Base-by-base conservation (phyloP, 1,139 yeast species). In the Meyerozyma smithsonii region DNA sequence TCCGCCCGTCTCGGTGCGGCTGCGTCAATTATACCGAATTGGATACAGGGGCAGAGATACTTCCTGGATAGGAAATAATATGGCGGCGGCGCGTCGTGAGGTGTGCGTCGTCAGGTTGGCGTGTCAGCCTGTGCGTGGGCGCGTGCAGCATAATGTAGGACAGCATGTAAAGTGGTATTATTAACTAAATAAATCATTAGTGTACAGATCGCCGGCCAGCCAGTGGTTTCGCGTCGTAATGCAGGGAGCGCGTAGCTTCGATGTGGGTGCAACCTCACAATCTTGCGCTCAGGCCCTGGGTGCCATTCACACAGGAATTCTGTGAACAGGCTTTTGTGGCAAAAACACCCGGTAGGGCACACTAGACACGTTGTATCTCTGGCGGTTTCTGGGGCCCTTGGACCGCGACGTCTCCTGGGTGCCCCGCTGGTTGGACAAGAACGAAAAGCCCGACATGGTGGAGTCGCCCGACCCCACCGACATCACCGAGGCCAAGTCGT, bases 391-490 rank as follows among this genome's bases (percentile, higher is more conserved):
- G 44, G 57, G 56, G 28, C 49, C 54, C 37, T 51, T 54, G 12
- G 41, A 35, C 35, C 49, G 52, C 5, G 48, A 44, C 39, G 58
- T 39, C 44, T 54, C 55, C 33, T 46, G 40, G 26, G 38, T 41
- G 15, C 51, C 43, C 21, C 43, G 46, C 46, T 50, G 49, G 43
- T 47, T 46, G 46, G 48, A 46, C 41, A 63, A 55, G 55, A 66
- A 61, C 6, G 72, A 64, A 43, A 67, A 66, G 8, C 71, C 71
- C 14, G 70, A 62, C 36, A 61, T 38, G 26, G 45, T 48, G 5
- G 68, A 56, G 28, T 48, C 51, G 32, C 41, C 47, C 18, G 64
- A 49, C n/a, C 56, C 66, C 32, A 42, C 45, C n/a, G 67, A 55
- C 43, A 48, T 49, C 38, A 66, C 51, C 5, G 72, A 64, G 11